Base-by-base conservation (phyloP, 2,329 filamentous ascomycete genomes). In the Claviceps digitariae region DNA sequence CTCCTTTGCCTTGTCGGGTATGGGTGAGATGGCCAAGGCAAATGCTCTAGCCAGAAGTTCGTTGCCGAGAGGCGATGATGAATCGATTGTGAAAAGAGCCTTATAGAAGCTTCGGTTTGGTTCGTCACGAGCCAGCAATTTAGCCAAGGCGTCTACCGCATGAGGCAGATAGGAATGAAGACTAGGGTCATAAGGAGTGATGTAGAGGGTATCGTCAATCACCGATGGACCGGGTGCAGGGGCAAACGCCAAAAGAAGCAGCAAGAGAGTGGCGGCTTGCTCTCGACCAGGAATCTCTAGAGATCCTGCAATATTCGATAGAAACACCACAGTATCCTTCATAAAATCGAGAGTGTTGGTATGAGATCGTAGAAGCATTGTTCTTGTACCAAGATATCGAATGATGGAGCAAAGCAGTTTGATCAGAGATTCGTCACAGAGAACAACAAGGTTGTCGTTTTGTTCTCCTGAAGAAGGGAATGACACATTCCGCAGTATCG, bases 341-440 rank as follows among this genome's bases (percentile, higher is more conserved):
- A 96, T 95, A 62, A 97, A 91, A 67, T 98, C 93, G 59, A 96
- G 74, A 0, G 87, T 93, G 68, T 96, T 95, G 63, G 79, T 76
- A 59, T 93, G 79, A 3, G 83, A 88, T 41, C 89, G 82, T 44
- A 97, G 72, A 31, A 97, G 77, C 77, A 91, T 87, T 60, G 89
- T 89, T 15, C 90, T 84, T 4, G 90, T 96, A 31, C 91, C 93
- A 15, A 97, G 76, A 59, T 93, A 87, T 55, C 90, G 79, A 57
- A 97, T 90, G 4, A 90, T 80, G 47, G 83, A 83, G 54, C 88
- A 89, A 9, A 96, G 72, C 62, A 96, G 89, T 60, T 87, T 89
- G 62, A 96, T 77, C 20, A 96, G 83, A 6, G 79, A 71, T 51
- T 89, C 78, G 52, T 89, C 86, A 1, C 88, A 87, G 12, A 98